Evolutionary conservation across 331 rosid species (phyloP).

Genomic region (Ulmus americana): DNA sequence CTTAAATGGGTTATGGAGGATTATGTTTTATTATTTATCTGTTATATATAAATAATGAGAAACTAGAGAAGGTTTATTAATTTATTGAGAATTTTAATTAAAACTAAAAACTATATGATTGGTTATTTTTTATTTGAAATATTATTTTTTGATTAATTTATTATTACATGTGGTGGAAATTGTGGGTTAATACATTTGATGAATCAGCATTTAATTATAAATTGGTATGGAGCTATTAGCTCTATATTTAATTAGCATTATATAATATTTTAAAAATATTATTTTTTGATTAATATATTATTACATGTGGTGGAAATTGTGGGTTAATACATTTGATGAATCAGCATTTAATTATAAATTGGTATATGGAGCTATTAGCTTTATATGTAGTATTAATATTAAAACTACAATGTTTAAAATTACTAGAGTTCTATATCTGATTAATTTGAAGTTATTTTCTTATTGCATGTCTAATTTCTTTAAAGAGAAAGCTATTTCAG

Average conservation of each 20-base stretch:
- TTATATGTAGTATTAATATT: no score
- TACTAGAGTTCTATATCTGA: no score
- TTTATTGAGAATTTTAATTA: background rate
- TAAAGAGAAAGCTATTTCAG: no score
- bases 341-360: no score
- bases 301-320: background rate
- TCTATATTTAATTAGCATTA: background rate
- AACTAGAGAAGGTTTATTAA: slow-evolving; percentile 10
- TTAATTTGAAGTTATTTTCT: no score
- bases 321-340: background rate
- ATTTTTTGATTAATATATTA: background rate
- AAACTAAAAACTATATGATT: background rate
- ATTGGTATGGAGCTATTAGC: background rate
- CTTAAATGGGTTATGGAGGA: background rate
- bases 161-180: background rate
- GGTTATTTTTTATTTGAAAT: background rate
- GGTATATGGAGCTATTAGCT: no score
- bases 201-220: no score
- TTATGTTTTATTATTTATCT: background rate
- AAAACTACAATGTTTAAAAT: no score
- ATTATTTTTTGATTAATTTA: no score
- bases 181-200: background rate
- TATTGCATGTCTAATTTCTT: no score
- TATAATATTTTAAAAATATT: no score
- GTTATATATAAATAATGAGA: slow-evolving; percentile 16